Conservation (phyloP, 2,329 filamentous ascomycete species). For the Tricladium varicosporioides region DNA sequence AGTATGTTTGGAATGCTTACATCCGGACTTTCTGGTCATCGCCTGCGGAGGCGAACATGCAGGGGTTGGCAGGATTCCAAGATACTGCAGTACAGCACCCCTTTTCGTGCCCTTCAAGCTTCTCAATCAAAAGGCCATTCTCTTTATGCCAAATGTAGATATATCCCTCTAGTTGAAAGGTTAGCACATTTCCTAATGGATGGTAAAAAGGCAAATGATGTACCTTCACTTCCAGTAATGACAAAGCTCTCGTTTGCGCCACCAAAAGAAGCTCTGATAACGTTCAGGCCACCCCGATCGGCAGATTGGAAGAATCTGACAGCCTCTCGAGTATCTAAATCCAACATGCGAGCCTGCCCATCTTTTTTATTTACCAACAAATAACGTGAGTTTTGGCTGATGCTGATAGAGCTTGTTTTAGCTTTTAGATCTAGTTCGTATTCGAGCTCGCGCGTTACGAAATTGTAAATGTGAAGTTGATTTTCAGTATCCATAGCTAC, state of each 20-base stretch:
- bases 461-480: conserved; percentile 80
- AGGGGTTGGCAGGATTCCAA: conserved; percentile 83
- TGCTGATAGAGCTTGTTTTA: conserved; percentile 73
- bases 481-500: conserved; percentile 72
- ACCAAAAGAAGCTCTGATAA: conserved; percentile 82
- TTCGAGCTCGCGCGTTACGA: conserved; percentile 68
- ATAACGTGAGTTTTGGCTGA: conserved; percentile 77
- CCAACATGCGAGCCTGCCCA: conserved; percentile 74
- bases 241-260: conserved; percentile 92
- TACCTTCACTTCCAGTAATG: conserved; percentile 87
- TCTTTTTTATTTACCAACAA: conserved; percentile 81
- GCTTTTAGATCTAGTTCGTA: conserved; percentile 69
- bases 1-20: conserved; percentile 51
- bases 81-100: conserved; percentile 82
- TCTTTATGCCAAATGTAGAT: conserved; percentile 92
- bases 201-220: conserved; percentile 23
- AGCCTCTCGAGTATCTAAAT: conserved; percentile 70
- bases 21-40: conserved; percentile 85
- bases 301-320: conserved; percentile 70
- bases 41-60: conserved; percentile 86
- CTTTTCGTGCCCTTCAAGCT: conserved; percentile 68
- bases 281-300: conserved; percentile 69
- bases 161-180: conserved; percentile 48
- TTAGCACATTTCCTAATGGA: conserved; percentile 8
- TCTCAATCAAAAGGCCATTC: conserved; percentile 73